Base-by-base conservation (phyloP, 306 rosid species). In the Elaeagnus macrophylla region DNA sequence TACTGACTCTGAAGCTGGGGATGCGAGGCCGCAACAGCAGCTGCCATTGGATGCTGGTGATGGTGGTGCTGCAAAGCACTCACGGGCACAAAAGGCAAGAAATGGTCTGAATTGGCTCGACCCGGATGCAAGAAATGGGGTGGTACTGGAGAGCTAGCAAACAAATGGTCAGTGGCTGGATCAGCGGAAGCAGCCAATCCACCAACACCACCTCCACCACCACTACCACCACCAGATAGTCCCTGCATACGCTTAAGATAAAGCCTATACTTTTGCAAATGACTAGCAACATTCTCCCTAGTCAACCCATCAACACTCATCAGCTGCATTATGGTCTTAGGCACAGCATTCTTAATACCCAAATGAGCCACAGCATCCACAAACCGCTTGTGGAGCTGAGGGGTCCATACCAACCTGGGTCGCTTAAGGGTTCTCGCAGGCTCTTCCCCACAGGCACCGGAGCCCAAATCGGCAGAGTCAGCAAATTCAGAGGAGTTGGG, bases 251-350 rank as follows among this genome's bases (percentile, higher is more conserved):
- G 84, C 58, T 91, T 91, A 53, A 86, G 82, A 53, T 91, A 91
- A 43, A 91, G 99, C 3, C 97, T 80, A 72, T 91, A 91, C 71
- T 91, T 91, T 57, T 91, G 97, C 64, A 91, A 56, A 75, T 91
- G 97, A 57, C 96, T 86, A 7, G 97, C 97, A 1, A 91, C 97
- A 74, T 91, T 91, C 60, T 91, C 97, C 3, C 97, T 46, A 9
- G 97, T 91, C 60, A 91, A 72, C 16, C 97, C 97, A 14, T 91
- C 97, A 6, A 91, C 96, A 61, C 95, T 86, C 97, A 91, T 91
- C 18, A 91, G 89, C 97, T 91, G 97, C 97, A 91, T 91, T 84
- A 91, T 91, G 46, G 95, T 91, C 77, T 91, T 91, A 43, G 97
- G 97, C 3, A 91, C 97, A 6, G 97, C 97, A 67, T 86, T 91